Percentiles rank a stretch among this genome's conserved stretches.
phyloP scores from a whole-genome alignment of 2,329 filamentous ascomycete species.

The Coniochaeta pulveracea region DNA sequence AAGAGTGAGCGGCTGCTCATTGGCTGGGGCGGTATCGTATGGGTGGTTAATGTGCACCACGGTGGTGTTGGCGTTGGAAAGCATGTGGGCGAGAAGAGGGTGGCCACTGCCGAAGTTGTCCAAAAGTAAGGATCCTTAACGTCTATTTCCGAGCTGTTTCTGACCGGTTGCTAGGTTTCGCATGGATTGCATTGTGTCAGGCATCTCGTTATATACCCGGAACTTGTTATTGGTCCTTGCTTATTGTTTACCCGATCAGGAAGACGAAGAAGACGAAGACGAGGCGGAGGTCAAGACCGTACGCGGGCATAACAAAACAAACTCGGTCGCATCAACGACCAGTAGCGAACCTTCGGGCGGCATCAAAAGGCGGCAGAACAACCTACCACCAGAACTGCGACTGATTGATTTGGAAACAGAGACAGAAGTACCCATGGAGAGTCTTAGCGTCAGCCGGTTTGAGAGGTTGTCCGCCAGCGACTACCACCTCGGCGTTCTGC shows the following conservation, averaged over 20 bases:
- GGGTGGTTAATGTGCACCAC: slow-evolving; percentile 86
- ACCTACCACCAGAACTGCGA: slow-evolving; percentile 76
- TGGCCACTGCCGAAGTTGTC: slow-evolving; percentile 78
- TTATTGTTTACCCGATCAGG: slow-evolving; percentile 66
- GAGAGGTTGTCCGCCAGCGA: slow-evolving; percentile 79
- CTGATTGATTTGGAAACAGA: slow-evolving; percentile 84
- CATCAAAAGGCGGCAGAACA: slow-evolving; percentile 62
- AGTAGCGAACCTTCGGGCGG: slow-evolving; percentile 53
- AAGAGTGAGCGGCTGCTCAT: slow-evolving; percentile 71
- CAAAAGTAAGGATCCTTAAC: slow-evolving; percentile 59
- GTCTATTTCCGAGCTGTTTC: slow-evolving; percentile 4
- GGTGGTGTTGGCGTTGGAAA: slow-evolving; percentile 57
- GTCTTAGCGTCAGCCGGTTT: slow-evolving; percentile 73
- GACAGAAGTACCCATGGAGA: slow-evolving; percentile 78
- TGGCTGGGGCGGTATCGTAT: slow-evolving; percentile 92
- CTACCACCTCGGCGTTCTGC: slow-evolving; percentile 80
- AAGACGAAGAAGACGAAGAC: slow-evolving; percentile 42
- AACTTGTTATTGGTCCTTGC: slow-evolving; percentile 84
- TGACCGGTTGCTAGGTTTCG: slow-evolving; percentile 52
- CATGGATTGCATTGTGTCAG: slow-evolving; percentile 96
- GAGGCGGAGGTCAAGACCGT: slow-evolving; percentile 16
- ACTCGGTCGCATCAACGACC: slow-evolving; percentile 34
- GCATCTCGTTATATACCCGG: slow-evolving; percentile 91
- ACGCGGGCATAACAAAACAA: slow-evolving; percentile 27
- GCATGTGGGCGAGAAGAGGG: slow-evolving; percentile 55